These are phyloP conservation scores for Cladosporium oxysporum DNA, from an alignment of 2,329 filamentous ascomycete species.

Conservation along the genomic window DNA sequence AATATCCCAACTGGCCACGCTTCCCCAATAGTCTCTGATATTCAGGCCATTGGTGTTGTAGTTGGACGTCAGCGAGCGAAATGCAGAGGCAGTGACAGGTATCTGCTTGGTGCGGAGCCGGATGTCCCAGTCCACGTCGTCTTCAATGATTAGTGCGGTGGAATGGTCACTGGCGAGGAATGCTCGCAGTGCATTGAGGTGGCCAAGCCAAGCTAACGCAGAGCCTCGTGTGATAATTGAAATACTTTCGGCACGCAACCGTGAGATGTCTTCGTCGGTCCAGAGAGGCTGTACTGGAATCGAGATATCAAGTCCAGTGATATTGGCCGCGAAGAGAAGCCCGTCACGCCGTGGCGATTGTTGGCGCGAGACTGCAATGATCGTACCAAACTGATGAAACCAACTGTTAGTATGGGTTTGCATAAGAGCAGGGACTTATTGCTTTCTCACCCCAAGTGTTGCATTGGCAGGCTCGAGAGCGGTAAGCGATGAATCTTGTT, in stretches of 20 bases:
- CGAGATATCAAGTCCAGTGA: conserved; percentile 42
- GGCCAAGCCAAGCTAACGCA: conserved; percentile 45
- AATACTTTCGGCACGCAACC: conserved; percentile 30
- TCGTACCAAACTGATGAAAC: conserved; percentile 36
- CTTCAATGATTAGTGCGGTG: conserved; percentile 47
- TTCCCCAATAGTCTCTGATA: conserved; percentile 41
- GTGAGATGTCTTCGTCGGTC: conserved; percentile 38
- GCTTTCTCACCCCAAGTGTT: conserved; percentile 25
- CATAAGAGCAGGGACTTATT: background rate
- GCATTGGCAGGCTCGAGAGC: conserved; percentile 23
- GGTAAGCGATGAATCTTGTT: background rate
- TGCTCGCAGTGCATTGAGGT: conserved; percentile 42
- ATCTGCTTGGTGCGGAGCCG: conserved; percentile 46
- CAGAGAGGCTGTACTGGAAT: conserved; percentile 43
- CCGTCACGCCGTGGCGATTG: conserved; percentile 38
- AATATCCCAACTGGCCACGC: conserved; percentile 41
- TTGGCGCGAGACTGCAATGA: conserved; percentile 42
- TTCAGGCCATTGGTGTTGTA: background rate
- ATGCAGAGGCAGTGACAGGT: conserved; percentile 43
- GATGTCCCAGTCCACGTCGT: conserved; percentile 50
- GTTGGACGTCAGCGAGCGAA: conserved; percentile 35
- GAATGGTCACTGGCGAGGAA: conserved; percentile 46
- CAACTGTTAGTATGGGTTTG: background rate
- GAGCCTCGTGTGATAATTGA: conserved; percentile 40
- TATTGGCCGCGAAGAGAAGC: conserved; percentile 43